These are phyloP conservation scores for Tephrocybe sp. DNA, from an alignment of 768 basidiomycete species.

Conservation along the genomic window DNA sequence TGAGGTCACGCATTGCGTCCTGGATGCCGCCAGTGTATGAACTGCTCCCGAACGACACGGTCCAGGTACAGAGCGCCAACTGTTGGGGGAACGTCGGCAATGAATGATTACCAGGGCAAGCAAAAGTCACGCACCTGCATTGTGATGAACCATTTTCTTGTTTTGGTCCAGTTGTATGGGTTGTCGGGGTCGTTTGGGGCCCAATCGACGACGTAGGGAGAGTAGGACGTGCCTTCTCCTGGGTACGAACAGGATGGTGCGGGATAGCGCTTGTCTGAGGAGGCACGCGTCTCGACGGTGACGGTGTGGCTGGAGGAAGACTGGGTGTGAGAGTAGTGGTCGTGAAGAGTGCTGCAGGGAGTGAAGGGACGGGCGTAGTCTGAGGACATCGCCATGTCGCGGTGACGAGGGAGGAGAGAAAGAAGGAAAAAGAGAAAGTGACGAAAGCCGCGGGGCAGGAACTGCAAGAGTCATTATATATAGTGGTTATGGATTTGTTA, in stretches of 20 bases:
- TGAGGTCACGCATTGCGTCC: constrained; percentile 43
- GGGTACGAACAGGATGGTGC: constrained; percentile 28
- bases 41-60: constrained; percentile 60
- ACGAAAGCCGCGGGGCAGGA: background rate
- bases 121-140: constrained; percentile 38
- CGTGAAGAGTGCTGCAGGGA: constrained; percentile 21
- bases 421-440: background rate
- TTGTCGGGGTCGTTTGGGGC: constrained; percentile 47
- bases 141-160: constrained; percentile 54
- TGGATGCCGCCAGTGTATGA: constrained; percentile 53
- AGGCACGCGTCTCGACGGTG: background rate
- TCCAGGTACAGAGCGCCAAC: constrained; percentile 54
- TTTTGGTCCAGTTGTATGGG: constrained; percentile 55
- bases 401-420: too few species aligned
- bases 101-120: background rate
- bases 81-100: constrained; percentile 19
- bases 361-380: constrained; percentile 21
- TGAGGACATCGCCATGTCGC: constrained; percentile 13
- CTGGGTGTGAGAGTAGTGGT: constrained; percentile 16
- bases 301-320: constrained; percentile 12
- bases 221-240: constrained; percentile 45
- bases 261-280: constrained; percentile 3
- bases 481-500: background rate
- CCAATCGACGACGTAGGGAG: constrained; percentile 60
- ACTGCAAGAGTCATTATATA: constrained; percentile 7